Evolutionary conservation across 116 monocot genomes (phyloP), one percentile per base, ranked within the genome.

Genomic region (Zostera marina): DNA sequence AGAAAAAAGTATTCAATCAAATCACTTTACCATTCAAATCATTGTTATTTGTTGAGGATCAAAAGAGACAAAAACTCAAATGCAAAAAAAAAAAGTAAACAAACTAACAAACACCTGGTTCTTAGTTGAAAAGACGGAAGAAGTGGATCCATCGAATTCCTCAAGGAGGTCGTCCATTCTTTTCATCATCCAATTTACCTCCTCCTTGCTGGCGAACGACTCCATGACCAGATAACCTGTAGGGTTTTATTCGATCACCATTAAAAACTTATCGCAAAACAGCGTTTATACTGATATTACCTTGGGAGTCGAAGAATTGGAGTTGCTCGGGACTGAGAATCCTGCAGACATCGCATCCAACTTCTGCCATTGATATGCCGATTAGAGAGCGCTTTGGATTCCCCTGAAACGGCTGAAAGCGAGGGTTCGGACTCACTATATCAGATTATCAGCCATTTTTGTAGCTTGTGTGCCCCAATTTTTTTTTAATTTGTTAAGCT

Each of bases 191-290:
- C 73, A 73, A 57, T 63, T 49, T 3, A 88, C 53, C 76, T 89
- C 82, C 10, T 76, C 76, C n/a, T 42, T 45, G 66, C 70, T 74
- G 22, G 82, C 68, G 56, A 96, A 96, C 20, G 79, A 77, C 22
- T 85, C 88, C 44, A 96, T 53, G 20, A 96, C 85, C 66, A 96
- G 63, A 69, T 68, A 96, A 22, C 96, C 96, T 96, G 39, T 11
- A 11, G 25, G 48, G 52, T 38, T 58, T 40, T 20, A 16, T n/a
- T 7, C 12, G 19, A 51, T 51, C 41, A 38, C 6, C 51, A 17
- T 9, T 1, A 42, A 20, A 1, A 4, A 43, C 19, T 14, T 13
- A 60, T 14, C 24, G 10, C 22, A 16, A 6, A 22, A 44, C 45
- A 10, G 21, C 3, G n/a, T 42, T 9, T 44, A 54, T 14, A 40